Evolutionary conservation across 192 early-diverging fungal species (phyloP).

Genomic region (Coemansia asiatica): DNA sequence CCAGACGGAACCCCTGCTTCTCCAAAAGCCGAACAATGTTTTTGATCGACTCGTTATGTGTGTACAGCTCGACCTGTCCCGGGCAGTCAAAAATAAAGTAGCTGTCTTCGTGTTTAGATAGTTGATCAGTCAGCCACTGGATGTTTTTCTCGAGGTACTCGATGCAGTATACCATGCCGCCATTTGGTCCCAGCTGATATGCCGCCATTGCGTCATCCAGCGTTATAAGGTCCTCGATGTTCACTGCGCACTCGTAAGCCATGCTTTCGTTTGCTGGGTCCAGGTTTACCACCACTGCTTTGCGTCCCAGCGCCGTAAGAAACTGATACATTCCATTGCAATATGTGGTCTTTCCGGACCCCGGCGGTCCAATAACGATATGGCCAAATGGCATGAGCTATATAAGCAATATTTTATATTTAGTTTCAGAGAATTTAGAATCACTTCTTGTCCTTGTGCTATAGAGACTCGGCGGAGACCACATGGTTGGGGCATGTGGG

Average conservation of each 20-base stretch:
- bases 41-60: constrained; percentile 84
- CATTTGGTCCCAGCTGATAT: constrained; percentile 90
- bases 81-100: constrained; percentile 97
- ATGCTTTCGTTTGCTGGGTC: constrained; percentile 95
- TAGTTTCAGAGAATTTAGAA: too few species aligned
- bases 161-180: constrained; percentile 95
- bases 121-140: constrained; percentile 84
- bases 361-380: constrained; percentile 92
- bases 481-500: too few species aligned
- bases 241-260: constrained; percentile 77
- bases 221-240: constrained; percentile 89
- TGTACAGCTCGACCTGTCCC: constrained; percentile 97
- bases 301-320: constrained; percentile 71
- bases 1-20: constrained; percentile 65
- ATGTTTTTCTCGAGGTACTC: constrained; percentile 91
- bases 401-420: too few species aligned
- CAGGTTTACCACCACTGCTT: constrained; percentile 90
- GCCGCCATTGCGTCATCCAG: constrained; percentile 92
- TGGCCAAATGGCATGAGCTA: constrained; percentile 57
- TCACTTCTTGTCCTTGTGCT: too few species aligned
- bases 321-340: constrained; percentile 90
- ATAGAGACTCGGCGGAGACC: too few species aligned
- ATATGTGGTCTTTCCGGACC: constrained; percentile 95
- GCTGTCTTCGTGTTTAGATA: constrained; percentile 59
- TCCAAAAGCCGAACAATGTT: constrained; percentile 71